phyloP scores from a whole-genome alignment of 768 basidiomycete species.

The Pilatotrama ljubarskyi region DNA sequence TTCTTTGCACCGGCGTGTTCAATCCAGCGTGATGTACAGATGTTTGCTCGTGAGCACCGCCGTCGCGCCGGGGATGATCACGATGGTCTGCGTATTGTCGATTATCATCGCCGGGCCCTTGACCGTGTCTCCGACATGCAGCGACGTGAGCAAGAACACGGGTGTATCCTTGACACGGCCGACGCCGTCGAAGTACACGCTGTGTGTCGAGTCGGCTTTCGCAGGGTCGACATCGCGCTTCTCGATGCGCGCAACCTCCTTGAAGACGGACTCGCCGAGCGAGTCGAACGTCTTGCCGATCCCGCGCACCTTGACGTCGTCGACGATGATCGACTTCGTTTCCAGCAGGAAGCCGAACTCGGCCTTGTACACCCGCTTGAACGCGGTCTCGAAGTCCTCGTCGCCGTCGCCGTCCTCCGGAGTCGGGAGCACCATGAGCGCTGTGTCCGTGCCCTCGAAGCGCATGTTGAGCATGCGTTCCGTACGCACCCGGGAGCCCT shows the following conservation, averaged over 20 bases:
- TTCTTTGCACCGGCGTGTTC: neutral
- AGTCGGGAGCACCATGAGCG: conserved; percentile 79
- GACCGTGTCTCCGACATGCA: conserved; percentile 70
- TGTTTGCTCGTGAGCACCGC: conserved; percentile 71
- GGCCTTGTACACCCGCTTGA: conserved; percentile 75
- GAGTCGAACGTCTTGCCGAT: conserved; percentile 88
- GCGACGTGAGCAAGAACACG: conserved; percentile 66
- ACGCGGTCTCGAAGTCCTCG: conserved; percentile 78
- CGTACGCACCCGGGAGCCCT: conserved; percentile 62
- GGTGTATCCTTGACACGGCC: conserved; percentile 80
- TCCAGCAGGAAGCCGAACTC: conserved; percentile 94
- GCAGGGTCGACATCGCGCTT: conserved; percentile 38
- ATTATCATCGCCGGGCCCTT: conserved; percentile 92
- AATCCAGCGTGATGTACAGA: conserved; percentile 51
- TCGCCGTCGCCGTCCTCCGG: conserved; percentile 49
- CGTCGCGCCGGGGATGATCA: conserved; percentile 73
- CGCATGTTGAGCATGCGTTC: conserved; percentile 92
- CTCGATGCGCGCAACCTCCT: conserved; percentile 61
- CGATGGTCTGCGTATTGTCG: conserved; percentile 93
- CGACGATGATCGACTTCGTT: conserved; percentile 79
- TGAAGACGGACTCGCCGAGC: conserved; percentile 76
- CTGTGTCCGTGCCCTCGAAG: conserved; percentile 91
- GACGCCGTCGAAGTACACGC: conserved; percentile 81
- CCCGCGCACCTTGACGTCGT: conserved; percentile 90
- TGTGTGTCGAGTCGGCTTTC: conserved; percentile 54